These are phyloP conservation scores for Lasiosphaeria miniovina DNA, from an alignment of 495 filamentous ascomycete species.

Conservation along the genomic window DNA sequence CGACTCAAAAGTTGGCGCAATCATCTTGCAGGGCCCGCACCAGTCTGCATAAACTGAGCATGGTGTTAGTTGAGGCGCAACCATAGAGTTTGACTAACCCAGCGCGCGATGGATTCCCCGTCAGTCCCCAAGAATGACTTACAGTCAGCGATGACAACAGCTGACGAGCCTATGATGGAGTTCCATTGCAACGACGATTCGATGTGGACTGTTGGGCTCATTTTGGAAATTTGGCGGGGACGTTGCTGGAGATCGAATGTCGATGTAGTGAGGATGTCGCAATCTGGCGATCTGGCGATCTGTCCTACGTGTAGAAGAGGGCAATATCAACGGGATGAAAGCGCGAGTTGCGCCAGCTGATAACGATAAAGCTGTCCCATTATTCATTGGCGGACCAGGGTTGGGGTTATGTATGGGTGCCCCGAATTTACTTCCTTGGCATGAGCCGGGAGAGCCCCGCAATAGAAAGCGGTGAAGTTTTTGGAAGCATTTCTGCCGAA, in stretches of 20 bases:
- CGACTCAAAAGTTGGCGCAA: constrained; percentile 61
- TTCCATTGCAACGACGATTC: constrained; percentile 43
- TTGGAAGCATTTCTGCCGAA: background rate
- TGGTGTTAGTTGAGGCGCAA: constrained; percentile 16
- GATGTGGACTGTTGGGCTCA: constrained; percentile 35
- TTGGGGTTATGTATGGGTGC: background rate
- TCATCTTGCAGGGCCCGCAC: constrained; percentile 70
- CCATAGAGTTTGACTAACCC: background rate
- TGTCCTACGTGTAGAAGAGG: background rate
- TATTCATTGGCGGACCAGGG: background rate
- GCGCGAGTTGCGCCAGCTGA: background rate
- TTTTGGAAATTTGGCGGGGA: constrained; percentile 8
- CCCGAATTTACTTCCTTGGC: background rate
- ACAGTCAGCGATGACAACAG: constrained; percentile 49
- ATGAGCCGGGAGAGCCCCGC: too few relatives aligned
- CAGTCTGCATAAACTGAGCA: constrained; percentile 60
- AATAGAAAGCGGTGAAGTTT: background rate
- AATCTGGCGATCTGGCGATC: background rate
- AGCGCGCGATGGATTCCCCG: background rate
- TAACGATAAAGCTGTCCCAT: constrained; percentile 2
- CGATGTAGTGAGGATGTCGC: background rate
- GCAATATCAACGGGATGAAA: background rate
- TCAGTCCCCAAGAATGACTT: constrained; percentile 15
- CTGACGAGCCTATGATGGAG: constrained; percentile 38
- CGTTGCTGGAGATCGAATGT: background rate